Base-by-base conservation (phyloP, 208 protist species). In the Trypanosoma vivax region DNA sequence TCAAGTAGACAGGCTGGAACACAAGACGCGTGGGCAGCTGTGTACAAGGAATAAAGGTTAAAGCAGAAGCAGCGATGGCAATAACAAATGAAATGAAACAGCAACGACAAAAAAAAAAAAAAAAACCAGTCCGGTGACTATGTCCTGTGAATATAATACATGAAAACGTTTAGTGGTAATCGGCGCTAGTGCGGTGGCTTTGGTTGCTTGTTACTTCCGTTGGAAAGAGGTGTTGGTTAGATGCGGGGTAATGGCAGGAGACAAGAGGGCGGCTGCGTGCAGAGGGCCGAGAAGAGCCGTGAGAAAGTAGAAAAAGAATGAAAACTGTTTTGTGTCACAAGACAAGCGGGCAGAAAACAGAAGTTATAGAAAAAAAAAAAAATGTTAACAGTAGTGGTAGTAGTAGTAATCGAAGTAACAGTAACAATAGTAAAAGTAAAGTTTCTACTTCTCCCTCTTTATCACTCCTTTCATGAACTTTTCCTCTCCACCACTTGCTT, bases 1-100 rank as follows among this genome's bases (percentile, higher is more conserved):
- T n/a, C n/a, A n/a, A n/a, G n/a, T n/a, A n/a, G n/a, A n/a, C n/a
- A n/a, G n/a, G n/a, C n/a, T n/a, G n/a, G n/a, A n/a, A n/a, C n/a
- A n/a, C n/a, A n/a, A n/a, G n/a, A n/a, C n/a, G n/a, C n/a, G n/a
- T n/a, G n/a, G n/a, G n/a, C n/a, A n/a, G n/a, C n/a, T n/a, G n/a
- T n/a, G n/a, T n/a, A n/a, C n/a, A 55, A 49, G 43, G 47, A 13
- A 18, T 24, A 19, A 48, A 39, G 5, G 18, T 19, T 18, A 60
- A 27, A 27, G 40, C 14, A 50, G 14, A 24, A 14, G 9, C 10
- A 42, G 27, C 25, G 46, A 57, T 33, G 35, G 46, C 41, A 57
- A 67, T 37, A 34, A 52, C 40, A 47, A 30, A 58, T 10, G 50
- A 60, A 38, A 24, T 37, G 11, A 45, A 57, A 11, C 21, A 37